A percentile compares a stretch with the other conserved stretches of the same genome.
Evolutionary conservation across 2,329 filamentous ascomycete species (phyloP).

Genomic region (Cladophialophora carrionii): DNA sequence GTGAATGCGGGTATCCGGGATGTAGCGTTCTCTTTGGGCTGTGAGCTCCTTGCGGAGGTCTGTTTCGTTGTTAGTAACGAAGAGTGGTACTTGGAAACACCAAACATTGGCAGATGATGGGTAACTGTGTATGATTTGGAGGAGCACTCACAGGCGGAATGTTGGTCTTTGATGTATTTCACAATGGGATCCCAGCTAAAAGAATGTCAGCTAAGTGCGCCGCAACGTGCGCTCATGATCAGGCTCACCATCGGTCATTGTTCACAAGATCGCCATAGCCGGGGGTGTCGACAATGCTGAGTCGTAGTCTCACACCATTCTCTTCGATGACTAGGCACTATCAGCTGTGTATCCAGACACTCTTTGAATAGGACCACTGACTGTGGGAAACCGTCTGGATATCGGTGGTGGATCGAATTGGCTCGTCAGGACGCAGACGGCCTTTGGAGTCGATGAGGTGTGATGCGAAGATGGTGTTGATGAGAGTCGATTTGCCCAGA

Average conservation of each 20-base stretch:
- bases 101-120: no score
- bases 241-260: constrained; percentile 83
- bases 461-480: constrained; percentile 99
- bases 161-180: constrained; percentile 99
- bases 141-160: constrained; percentile 70
- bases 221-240: neutral
- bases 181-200: constrained; percentile 94
- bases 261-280: constrained; percentile 99
- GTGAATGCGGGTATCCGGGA: constrained; percentile 98
- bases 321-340: constrained; percentile 78
- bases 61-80: neutral
- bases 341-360: constrained; percentile 26
- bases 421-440: constrained; percentile 87
- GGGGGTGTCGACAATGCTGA: constrained; percentile 99
- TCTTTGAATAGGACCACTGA: constrained; percentile 42
- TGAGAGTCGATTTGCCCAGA: constrained; percentile 96
- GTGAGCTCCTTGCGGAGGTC: constrained; percentile 98
- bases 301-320: constrained; percentile 92
- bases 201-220: constrained; percentile 33
- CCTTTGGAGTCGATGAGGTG: constrained; percentile 99
- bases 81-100: neutral
- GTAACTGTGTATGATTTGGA: neutral
- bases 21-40: constrained; percentile 97
- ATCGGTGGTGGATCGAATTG: constrained; percentile 92
- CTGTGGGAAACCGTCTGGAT: constrained; percentile 96